Evolutionary conservation across 345 rosid species (phyloP).

Genomic region (Heritiera littoralis): DNA sequence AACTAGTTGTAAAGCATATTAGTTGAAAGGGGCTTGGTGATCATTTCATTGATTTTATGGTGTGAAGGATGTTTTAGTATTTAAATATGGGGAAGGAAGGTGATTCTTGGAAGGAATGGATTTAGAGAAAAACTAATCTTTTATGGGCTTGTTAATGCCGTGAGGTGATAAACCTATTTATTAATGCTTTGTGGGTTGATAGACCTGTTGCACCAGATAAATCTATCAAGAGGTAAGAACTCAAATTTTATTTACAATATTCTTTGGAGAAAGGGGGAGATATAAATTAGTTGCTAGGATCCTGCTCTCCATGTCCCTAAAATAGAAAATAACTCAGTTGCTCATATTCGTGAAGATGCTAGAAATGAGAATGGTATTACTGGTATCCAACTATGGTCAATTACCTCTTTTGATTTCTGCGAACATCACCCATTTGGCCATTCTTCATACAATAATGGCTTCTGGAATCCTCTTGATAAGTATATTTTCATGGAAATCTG

Average conservation of each 20-base stretch:
- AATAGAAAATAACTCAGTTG: neutral
- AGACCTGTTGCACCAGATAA: neutral
- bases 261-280: neutral
- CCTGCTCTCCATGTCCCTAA: neutral
- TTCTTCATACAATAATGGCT: neutral
- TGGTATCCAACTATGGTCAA: neutral
- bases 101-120: neutral
- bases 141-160: neutral
- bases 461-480: neutral
- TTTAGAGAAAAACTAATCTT: neutral
- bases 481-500: conserved; percentile 9
- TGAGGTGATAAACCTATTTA: neutral
- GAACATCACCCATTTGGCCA: neutral
- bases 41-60: neutral
- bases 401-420: neutral
- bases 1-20: neutral
- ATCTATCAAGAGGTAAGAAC: neutral
- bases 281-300: neutral
- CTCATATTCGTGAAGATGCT: neutral
- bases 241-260: neutral
- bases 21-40: neutral
- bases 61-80: neutral
- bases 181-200: neutral
- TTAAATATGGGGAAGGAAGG: neutral
- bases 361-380: neutral